Base-by-base conservation (phyloP, 495 filamentous ascomycete species). In the Penicillium malachiteum region DNA sequence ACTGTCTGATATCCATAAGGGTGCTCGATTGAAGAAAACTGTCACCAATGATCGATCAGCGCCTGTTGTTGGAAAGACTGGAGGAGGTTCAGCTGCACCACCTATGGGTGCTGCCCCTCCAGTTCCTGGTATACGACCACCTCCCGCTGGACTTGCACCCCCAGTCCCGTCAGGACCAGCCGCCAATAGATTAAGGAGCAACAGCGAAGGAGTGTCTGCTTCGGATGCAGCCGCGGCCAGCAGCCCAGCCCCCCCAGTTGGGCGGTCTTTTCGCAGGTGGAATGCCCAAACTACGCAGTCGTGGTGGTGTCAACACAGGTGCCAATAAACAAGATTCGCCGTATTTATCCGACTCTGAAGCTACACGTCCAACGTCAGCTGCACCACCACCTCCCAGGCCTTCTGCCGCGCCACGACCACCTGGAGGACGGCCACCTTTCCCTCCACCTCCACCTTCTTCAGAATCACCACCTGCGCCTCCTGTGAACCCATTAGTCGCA, bases 31-130 rank as follows among this genome's bases (percentile, higher is more conserved):
- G 41, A 96, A 88, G 77, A 96, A 96, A 74, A 74, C 91, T 10
- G 88, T 92, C 30, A 95, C 91, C 54, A 97, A 98, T 71, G 94
- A 98, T 75, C 85, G 94, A 71, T 97, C 92, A 39, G 92, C 91
- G 13, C 94, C 94, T 1, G 56, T 80, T 50, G 70, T 97, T 47
- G 81, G 77, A 41, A 67, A 62, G 14, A 77, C 81, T 56, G 83
- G 80, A 50, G 80, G 78, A 11, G 80, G 77, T 17, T 77, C 76
- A 39, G 71, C 79, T 21, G 84, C 82, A 50, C 79, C 87, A 53
- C 72, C 84, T 12, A 66, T 89, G 44, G 83, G 78, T 52, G 85
- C 87, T 31, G 92, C 93, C 35, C 93, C 93, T 18, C 88, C 94
- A 48, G 80, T 96, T 51, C 93, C 94, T 35, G 84, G 84, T 32